These are phyloP conservation scores for Jaltomata sinuosa DNA, from an alignment of 257 asterid genomes.

Conservation along the genomic window DNA sequence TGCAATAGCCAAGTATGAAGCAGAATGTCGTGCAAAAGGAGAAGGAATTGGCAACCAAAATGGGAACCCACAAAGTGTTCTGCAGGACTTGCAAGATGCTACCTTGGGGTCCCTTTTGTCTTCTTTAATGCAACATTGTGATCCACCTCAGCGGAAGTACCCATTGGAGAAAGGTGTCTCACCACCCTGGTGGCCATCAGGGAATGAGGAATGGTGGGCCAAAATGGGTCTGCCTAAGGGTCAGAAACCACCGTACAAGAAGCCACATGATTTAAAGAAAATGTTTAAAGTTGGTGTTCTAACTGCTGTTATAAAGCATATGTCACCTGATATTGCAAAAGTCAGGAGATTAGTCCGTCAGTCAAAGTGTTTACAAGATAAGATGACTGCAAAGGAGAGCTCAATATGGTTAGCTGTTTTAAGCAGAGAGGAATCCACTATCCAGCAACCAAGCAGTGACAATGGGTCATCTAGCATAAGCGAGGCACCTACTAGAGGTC, in stretches of 20 bases:
- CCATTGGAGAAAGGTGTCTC: conserved; percentile 50
- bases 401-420: conserved; percentile 64
- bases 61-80: conserved; percentile 28
- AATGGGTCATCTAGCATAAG: conserved; percentile 61
- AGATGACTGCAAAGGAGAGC: conserved; percentile 88
- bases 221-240: conserved; percentile 41
- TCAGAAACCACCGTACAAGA: conserved; percentile 46
- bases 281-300: conserved; percentile 63
- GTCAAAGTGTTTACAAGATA: conserved; percentile 81
- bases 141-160: conserved; percentile 57
- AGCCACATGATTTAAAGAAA: conserved; percentile 68
- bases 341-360: conserved; percentile 48
- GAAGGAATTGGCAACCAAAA: conserved; percentile 22
- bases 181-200: conserved; percentile 77
- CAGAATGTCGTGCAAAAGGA: conserved; percentile 26
- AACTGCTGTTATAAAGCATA: conserved; percentile 66
- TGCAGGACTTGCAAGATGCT: conserved; percentile 53
- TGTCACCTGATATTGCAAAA: conserved; percentile 73
- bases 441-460: conserved; percentile 51
- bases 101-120: conserved; percentile 54
- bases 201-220: conserved; percentile 65
- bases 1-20: conserved; percentile 52
- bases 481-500: conserved; percentile 41
- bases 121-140: conserved; percentile 53
- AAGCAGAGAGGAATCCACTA: conserved; percentile 52